Conservation (phyloP, 2,329 filamentous ascomycete genomes). For the Diaporthe sp. region DNA sequence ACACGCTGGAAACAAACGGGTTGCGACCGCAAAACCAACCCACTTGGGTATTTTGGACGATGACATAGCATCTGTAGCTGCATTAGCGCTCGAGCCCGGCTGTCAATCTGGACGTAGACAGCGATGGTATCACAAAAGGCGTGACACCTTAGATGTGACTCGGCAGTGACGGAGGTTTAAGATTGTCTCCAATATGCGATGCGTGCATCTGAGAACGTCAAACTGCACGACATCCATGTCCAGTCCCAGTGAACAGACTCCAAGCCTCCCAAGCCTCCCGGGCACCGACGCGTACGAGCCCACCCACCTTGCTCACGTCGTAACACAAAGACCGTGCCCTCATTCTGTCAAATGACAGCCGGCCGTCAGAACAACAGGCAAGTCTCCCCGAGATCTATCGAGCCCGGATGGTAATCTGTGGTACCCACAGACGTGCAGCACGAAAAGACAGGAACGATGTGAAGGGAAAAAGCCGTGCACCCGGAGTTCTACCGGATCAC, state of each 20-base stretch:
- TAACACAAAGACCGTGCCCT: not conserved
- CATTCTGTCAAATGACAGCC: slow-evolving; percentile 2
- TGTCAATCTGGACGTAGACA: not conserved
- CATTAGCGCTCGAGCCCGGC: not conserved
- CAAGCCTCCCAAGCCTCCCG: not conserved
- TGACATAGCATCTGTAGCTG: not conserved
- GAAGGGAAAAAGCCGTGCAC: not conserved
- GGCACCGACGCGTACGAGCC: not conserved
- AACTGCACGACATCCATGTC: slow-evolving; percentile 26
- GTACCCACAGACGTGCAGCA: slow-evolving; percentile 15
- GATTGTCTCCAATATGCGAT: slow-evolving; percentile 29
- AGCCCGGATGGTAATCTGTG: slow-evolving; percentile 1
- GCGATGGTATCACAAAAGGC: slow-evolving; percentile 6
- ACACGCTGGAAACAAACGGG: not conserved
- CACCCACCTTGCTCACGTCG: slow-evolving; percentile 1
- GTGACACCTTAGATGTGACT: slow-evolving; percentile 22
- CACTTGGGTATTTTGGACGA: not conserved
- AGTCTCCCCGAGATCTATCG: slow-evolving; percentile 13
- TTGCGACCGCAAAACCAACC: slow-evolving; percentile 2
- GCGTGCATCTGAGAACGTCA: slow-evolving; percentile 11
- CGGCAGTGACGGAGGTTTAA: slow-evolving; percentile 30
- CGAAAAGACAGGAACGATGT: not conserved
- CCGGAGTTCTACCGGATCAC: slow-evolving; percentile 21
- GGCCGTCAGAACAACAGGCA: slow-evolving; percentile 24
- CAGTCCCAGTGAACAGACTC: not conserved